Conservation (phyloP, 2,329 filamentous ascomycete species). For the Phaeophleospora eucalypticola region DNA sequence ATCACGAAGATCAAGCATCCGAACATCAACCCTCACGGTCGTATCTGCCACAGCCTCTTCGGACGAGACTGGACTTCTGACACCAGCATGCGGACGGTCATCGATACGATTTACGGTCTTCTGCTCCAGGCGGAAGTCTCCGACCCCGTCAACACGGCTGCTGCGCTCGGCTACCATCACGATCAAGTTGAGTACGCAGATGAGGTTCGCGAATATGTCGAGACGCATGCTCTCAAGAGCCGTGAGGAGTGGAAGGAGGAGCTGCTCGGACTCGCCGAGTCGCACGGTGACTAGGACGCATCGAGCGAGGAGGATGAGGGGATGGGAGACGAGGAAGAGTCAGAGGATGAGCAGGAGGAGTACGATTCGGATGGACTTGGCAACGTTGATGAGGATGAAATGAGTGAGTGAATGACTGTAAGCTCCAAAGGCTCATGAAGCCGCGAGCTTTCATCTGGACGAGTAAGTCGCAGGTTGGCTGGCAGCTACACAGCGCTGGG, state of each 20-base stretch:
- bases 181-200: slow-evolving; percentile 34
- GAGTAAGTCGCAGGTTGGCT: too few species aligned
- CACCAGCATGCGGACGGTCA: slow-evolving; percentile 30
- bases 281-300: slow-evolving; percentile 9
- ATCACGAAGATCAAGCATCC: slow-evolving; percentile 38
- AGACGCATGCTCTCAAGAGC: slow-evolving; percentile 30
- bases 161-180: slow-evolving; percentile 33
- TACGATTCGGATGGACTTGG: too few species aligned
- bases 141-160: slow-evolving; percentile 32
- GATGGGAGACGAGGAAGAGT: too few species aligned
- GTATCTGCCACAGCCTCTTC: slow-evolving; percentile 34
- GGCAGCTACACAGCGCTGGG: too few species aligned
- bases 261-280: slow-evolving; percentile 13
- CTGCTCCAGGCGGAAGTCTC: slow-evolving; percentile 33
- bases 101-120: slow-evolving; percentile 35
- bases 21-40: slow-evolving; percentile 37
- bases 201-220: slow-evolving; percentile 27
- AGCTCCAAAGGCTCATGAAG: too few species aligned
- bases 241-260: slow-evolving; percentile 29
- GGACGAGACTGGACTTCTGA: slow-evolving; percentile 37
- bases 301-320: too few species aligned
- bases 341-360: too few species aligned
- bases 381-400: too few species aligned
- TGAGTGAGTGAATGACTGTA: too few species aligned
- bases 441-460: too few species aligned